A percentile compares a stretch with the other conserved stretches of the same genome.
Evolutionary conservation across 1,139 yeast species (phyloP).

Genomic region (Debaryomyces nepalensis): DNA sequence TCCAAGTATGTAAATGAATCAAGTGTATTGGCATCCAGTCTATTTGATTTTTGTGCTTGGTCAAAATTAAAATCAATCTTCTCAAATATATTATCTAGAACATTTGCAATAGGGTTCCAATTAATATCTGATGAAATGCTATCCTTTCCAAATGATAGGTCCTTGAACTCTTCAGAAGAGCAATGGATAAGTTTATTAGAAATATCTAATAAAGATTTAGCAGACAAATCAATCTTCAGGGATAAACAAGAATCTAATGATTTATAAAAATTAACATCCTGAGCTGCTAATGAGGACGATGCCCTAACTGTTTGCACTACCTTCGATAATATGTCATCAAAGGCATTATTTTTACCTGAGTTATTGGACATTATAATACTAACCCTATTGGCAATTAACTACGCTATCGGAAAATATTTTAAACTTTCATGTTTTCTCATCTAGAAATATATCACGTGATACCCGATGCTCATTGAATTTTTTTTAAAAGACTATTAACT

Average conservation of each 20-base stretch:
- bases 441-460: slow-evolving; percentile 4
- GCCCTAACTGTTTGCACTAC: slow-evolving; percentile 66
- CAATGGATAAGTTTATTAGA: slow-evolving; percentile 55
- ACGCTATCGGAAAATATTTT: slow-evolving; percentile 5
- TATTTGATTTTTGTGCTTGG: slow-evolving; percentile 18
- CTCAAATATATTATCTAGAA: slow-evolving; percentile 75
- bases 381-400: slow-evolving; percentile 13
- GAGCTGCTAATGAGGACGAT: slow-evolving; percentile 73
- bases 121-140: slow-evolving; percentile 33
- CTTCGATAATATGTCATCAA: slow-evolving; percentile 40
- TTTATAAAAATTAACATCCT: slow-evolving; percentile 76
- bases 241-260: slow-evolving; percentile 64
- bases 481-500: no score
- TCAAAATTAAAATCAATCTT: slow-evolving; percentile 70
- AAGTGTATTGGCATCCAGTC: slow-evolving; percentile 19
- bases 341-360: slow-evolving; percentile 18
- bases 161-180: slow-evolving; percentile 32
- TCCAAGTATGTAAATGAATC: slow-evolving; percentile 51
- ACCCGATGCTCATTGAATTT: slow-evolving; percentile 8
- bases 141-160: slow-evolving; percentile 45
- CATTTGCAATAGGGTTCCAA: slow-evolving; percentile 68
- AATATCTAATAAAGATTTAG: slow-evolving; percentile 51
- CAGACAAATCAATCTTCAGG: slow-evolving; percentile 44
- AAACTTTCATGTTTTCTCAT: not conserved
- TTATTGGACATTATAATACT: slow-evolving; percentile 12